Evolutionary conservation across 192 early-diverging fungal genomes (phyloP).

Genomic region (Powellomyces hirtus): DNA sequence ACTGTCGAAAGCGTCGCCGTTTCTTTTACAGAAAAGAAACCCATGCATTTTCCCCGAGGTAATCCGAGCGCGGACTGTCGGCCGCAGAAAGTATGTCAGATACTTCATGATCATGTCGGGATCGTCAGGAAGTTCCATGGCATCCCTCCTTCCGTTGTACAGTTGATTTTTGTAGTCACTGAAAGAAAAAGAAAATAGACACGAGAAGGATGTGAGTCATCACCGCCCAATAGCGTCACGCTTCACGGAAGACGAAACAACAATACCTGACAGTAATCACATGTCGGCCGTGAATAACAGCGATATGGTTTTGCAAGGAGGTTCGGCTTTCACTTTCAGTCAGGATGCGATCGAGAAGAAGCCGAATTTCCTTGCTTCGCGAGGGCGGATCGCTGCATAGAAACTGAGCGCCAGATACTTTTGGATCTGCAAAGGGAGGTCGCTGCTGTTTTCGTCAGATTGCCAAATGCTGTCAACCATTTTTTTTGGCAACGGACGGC

Average conservation of each 20-base stretch:
- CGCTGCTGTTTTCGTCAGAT: background rate
- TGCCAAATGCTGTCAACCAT: background rate
- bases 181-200: background rate
- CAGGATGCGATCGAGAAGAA: slow-evolving; percentile 5
- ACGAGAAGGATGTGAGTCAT: no score
- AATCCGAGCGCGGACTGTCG: background rate
- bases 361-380: slow-evolving; percentile 1
- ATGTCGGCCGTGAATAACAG: slow-evolving; percentile 2
- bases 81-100: background rate
- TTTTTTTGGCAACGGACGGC: background rate
- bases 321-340: background rate
- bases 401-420: slow-evolving; percentile 4
- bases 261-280: slow-evolving; percentile 4
- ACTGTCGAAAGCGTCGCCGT: slow-evolving; percentile 1
- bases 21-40: slow-evolving; percentile 13
- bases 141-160: background rate
- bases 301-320: slow-evolving; percentile 2
- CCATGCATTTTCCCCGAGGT: background rate
- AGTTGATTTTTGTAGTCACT: slow-evolving; percentile 19
- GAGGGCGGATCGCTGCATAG: slow-evolving; percentile 5
- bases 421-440: background rate
- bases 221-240: no score
- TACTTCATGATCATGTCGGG: slow-evolving; percentile 5
- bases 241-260: no score
- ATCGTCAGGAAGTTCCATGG: slow-evolving; percentile 10